These are phyloP conservation scores for Albophoma yamanashiensis DNA, from an alignment of 2,329 filamentous ascomycete genomes.

Conservation along the genomic window DNA sequence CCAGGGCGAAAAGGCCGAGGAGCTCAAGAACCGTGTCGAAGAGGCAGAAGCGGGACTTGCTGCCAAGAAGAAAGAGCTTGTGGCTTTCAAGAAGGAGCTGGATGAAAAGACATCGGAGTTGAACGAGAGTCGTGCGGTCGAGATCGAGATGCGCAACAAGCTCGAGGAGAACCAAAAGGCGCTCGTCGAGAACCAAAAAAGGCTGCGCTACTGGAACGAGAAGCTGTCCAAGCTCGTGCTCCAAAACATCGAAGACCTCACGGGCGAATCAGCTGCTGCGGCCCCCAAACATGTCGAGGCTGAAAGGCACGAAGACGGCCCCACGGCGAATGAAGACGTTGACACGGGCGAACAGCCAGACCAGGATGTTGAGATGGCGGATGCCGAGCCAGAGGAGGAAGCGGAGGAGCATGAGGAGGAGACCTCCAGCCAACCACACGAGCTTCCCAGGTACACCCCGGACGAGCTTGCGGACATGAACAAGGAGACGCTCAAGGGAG, in stretches of 20 bases:
- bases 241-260: conserved; percentile 67
- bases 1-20: conserved; percentile 66
- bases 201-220: conserved; percentile 76
- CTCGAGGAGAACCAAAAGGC: conserved; percentile 93
- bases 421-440: conserved; percentile 30
- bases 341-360: conserved; percentile 20
- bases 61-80: conserved; percentile 70
- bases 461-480: conserved; percentile 59
- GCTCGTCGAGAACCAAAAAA: conserved; percentile 75
- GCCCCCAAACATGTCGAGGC: conserved; percentile 14
- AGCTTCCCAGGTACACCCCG: conserved; percentile 68
- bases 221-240: conserved; percentile 76
- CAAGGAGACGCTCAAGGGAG: conserved; percentile 48
- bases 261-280: conserved; percentile 23
- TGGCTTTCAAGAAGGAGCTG: conserved; percentile 69
- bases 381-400: conserved; percentile 11
- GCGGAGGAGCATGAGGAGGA: conserved; percentile 7
- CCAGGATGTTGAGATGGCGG: conserved; percentile 12
- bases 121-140: conserved; percentile 77
- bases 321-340: conserved; percentile 18
- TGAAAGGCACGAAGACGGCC: conserved; percentile 11
- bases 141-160: conserved; percentile 98
- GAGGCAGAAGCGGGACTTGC: conserved; percentile 72
- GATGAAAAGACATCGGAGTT: conserved; percentile 79
- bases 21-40: conserved; percentile 62